These are phyloP conservation scores for Vachellia collinsii DNA, from an alignment of 306 rosid species.

Conservation along the genomic window DNA sequence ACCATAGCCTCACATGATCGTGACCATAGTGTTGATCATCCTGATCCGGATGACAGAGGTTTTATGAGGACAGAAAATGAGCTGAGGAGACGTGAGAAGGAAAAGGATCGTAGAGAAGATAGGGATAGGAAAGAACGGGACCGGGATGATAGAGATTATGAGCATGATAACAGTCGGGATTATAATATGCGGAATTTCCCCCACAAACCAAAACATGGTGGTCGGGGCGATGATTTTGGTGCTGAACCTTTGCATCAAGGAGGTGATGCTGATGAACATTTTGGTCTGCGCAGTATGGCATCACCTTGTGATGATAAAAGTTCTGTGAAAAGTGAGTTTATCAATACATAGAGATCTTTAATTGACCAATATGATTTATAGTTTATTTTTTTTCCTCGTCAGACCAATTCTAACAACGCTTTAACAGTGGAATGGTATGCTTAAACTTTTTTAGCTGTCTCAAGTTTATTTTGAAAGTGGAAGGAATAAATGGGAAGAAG, in stretches of 20 bases:
- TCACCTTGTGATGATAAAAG: constrained; percentile 73
- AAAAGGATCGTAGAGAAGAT: constrained; percentile 79
- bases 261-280: constrained; percentile 65
- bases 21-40: constrained; percentile 76
- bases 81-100: constrained; percentile 76
- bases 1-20: constrained; percentile 70
- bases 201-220: constrained; percentile 63
- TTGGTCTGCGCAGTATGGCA: constrained; percentile 59
- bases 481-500: constrained; percentile 10
- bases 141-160: constrained; percentile 74
- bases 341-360: constrained; percentile 1
- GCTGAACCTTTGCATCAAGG: constrained; percentile 56
- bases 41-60: constrained; percentile 78
- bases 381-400: neutral
- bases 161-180: constrained; percentile 66
- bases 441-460: constrained; percentile 1
- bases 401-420: constrained; percentile 8
- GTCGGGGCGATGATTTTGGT: constrained; percentile 65
- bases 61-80: constrained; percentile 75
- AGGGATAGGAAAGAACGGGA: constrained; percentile 65
- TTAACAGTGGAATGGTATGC: constrained; percentile 14
- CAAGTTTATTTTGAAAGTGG: neutral
- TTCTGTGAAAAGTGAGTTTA: constrained; percentile 79
- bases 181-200: constrained; percentile 42
- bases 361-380: neutral